These are phyloP conservation scores for Alternaria arborescens DNA, from an alignment of 2,329 filamentous ascomycete species.

Conservation along the genomic window DNA sequence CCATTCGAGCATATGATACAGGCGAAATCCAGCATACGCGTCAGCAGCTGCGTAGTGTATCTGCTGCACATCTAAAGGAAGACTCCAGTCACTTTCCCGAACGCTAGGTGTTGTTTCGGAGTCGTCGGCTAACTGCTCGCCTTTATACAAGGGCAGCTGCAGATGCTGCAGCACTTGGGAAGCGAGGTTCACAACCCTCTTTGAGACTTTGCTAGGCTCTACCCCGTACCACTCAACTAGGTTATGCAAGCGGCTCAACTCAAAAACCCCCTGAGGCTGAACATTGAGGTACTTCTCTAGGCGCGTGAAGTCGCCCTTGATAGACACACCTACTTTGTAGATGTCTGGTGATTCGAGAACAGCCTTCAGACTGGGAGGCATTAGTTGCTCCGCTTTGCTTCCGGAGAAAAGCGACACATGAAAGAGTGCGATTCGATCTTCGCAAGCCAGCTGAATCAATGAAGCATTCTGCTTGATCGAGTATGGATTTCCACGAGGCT, in stretches of 20 bases:
- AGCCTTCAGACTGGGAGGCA: constrained; percentile 72
- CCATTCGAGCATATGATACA: constrained; percentile 76
- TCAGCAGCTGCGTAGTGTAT: constrained; percentile 80
- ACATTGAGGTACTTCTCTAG: constrained; percentile 69
- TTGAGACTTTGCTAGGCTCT: constrained; percentile 63
- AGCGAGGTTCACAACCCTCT: constrained; percentile 71
- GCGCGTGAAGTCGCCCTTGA: constrained; percentile 70
- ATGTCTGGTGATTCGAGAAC: constrained; percentile 76
- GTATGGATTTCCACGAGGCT: constrained; percentile 43
- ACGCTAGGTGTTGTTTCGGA: constrained; percentile 55
- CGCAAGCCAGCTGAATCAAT: constrained; percentile 81
- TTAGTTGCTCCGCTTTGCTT: constrained; percentile 60
- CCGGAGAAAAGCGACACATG: constrained; percentile 69
- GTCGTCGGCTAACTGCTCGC: constrained; percentile 56
- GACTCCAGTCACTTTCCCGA: constrained; percentile 78
- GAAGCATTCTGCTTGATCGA: constrained; percentile 84
- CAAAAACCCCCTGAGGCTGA: constrained; percentile 72
- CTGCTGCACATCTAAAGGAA: constrained; percentile 68
- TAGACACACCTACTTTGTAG: constrained; percentile 78
- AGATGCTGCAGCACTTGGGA: constrained; percentile 72
- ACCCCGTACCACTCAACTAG: constrained; percentile 66
- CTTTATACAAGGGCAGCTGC: constrained; percentile 84
- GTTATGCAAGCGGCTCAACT: constrained; percentile 84
- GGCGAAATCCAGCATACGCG: constrained; percentile 80
- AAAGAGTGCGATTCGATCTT: constrained; percentile 80